Conservation (phyloP, 2,329 filamentous ascomycete species). For the Botrytis paeoniae region DNA sequence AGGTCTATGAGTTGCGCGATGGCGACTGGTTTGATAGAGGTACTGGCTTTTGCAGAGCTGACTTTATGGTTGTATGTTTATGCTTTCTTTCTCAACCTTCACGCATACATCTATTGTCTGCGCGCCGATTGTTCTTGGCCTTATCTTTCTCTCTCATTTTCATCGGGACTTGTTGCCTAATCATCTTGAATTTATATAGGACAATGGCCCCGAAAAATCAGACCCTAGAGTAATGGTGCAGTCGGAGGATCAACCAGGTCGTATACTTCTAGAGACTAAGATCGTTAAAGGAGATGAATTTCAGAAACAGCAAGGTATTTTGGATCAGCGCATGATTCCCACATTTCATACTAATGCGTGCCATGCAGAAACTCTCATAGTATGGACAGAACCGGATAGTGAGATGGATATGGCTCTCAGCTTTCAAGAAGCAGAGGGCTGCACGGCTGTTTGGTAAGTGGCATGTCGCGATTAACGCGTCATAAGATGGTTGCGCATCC, state of each 20-base stretch:
- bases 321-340: constrained; percentile 25
- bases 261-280: constrained; percentile 80
- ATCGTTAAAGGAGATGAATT: constrained; percentile 95
- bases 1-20: constrained; percentile 97
- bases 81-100: constrained; percentile 8
- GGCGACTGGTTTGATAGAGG: constrained; percentile 99
- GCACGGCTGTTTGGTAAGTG: constrained; percentile 80
- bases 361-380: constrained; percentile 81
- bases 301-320: constrained; percentile 91
- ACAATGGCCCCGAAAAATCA: constrained; percentile 61
- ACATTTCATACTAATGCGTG: constrained; percentile 33
- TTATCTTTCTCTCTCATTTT: constrained; percentile 10
- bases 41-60: constrained; percentile 87
- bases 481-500: constrained; percentile 13
- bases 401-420: constrained; percentile 95
- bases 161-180: constrained; percentile 32
- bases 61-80: constrained; percentile 34
- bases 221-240: constrained; percentile 87
- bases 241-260: constrained; percentile 85
- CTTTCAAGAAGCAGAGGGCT: constrained; percentile 96
- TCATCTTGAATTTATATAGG: constrained; percentile 40
- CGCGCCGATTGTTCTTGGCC: background rate
- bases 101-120: background rate
- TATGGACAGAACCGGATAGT: constrained; percentile 86
- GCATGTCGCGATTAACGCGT: constrained; percentile 3